A percentile compares a stretch with the other conserved stretches of the same genome.
Conservation (phyloP, 2,329 filamentous ascomycete species). For the Nothopassalora personata region DNA sequence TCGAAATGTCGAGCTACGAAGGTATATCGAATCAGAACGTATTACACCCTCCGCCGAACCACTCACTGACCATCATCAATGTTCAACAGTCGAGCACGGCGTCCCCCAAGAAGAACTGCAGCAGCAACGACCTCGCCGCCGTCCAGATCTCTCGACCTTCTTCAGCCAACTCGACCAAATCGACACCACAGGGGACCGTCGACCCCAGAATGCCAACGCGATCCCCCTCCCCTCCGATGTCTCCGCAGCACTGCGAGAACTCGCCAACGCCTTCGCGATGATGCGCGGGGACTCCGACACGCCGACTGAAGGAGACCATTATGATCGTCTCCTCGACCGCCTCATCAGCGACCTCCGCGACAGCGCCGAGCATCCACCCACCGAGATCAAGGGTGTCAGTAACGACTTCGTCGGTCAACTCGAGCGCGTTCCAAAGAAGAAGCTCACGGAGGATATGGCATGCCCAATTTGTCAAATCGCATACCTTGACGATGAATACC, state of each 20-base stretch:
- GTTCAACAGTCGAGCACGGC: constrained; percentile 44
- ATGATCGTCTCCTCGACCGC: constrained; percentile 41
- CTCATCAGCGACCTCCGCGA: constrained; percentile 54
- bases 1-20: constrained; percentile 15
- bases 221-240: constrained; percentile 57
- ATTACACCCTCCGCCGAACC: background rate
- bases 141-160: constrained; percentile 61
- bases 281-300: constrained; percentile 43
- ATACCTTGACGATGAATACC: constrained; percentile 53
- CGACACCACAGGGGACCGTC: constrained; percentile 48
- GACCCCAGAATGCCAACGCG: constrained; percentile 50
- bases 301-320: constrained; percentile 15
- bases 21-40: background rate
- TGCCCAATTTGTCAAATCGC: constrained; percentile 59
- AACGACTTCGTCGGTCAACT: constrained; percentile 58
- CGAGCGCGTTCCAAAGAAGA: constrained; percentile 53
- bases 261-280: constrained; percentile 56
- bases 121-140: constrained; percentile 38
- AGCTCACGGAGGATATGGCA: constrained; percentile 42
- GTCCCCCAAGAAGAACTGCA: constrained; percentile 37
- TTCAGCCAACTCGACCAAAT: constrained; percentile 57
- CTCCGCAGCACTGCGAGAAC: constrained; percentile 52
- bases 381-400: constrained; percentile 55
- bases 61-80: constrained; percentile 11
- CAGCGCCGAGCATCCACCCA: constrained; percentile 54